Evolutionary conservation across 257 asterid genomes (phyloP).

Genomic region (Echites panduratus): DNA sequence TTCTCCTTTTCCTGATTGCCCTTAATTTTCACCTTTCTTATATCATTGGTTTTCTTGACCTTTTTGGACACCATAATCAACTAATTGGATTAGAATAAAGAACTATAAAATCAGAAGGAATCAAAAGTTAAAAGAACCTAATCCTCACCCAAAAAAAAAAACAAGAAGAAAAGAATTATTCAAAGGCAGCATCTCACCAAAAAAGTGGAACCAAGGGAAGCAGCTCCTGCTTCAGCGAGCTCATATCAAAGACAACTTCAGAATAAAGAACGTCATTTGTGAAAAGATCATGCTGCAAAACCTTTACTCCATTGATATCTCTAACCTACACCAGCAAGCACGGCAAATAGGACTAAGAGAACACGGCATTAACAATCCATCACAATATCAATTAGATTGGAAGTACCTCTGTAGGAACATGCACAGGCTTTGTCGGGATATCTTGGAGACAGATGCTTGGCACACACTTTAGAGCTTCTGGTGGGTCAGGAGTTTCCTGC

Average conservation of each 20-base stretch:
- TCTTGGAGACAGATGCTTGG: conserved; percentile 86
- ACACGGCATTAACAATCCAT: conserved; percentile 5
- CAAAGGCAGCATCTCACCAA: conserved; percentile 55
- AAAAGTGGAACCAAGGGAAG: conserved; percentile 94
- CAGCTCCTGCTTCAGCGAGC: conserved; percentile 77
- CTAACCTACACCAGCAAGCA: conserved; percentile 55
- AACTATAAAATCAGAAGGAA: background rate
- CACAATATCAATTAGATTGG: conserved; percentile 11
- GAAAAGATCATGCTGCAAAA: conserved; percentile 85
- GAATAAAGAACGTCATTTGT: conserved; percentile 96
- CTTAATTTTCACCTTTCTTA: background rate
- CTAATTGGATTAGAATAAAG: background rate
- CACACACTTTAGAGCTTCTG: conserved; percentile 87
- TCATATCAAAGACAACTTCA: conserved; percentile 92
- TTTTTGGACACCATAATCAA: background rate
- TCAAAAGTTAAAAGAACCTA: background rate
- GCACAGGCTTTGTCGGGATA: conserved; percentile 76
- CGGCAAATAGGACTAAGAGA: conserved; percentile 18
- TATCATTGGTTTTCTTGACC: background rate
- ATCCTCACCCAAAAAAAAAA: background rate
- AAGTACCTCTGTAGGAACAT: conserved; percentile 85
- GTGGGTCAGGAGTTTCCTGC: conserved; percentile 98
- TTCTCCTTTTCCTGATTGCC: background rate
- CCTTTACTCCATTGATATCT: conserved; percentile 63
- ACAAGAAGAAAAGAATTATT: background rate